These are phyloP conservation scores for Rhizopus arrhizus DNA, from an alignment of 371 early-diverging fungal species.

Conservation along the genomic window DNA sequence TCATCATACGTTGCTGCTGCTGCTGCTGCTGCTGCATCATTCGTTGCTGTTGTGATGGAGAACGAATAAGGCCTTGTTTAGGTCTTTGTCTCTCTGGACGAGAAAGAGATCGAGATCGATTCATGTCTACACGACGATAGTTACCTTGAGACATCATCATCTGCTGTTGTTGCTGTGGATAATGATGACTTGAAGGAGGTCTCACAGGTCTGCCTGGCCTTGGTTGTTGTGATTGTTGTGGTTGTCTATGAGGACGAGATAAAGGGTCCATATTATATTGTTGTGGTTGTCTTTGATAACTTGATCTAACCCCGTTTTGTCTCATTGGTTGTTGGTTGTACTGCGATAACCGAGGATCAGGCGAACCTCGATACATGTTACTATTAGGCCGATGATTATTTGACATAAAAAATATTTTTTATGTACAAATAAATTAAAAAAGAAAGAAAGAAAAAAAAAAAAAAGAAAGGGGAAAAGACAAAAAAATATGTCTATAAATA, in stretches of 20 bases:
- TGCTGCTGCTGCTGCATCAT: slow-evolving; percentile 18
- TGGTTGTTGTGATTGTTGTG: slow-evolving; percentile 1
- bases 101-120: slow-evolving; percentile 43
- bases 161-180: slow-evolving; percentile 8
- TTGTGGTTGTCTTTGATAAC: slow-evolving; percentile 8
- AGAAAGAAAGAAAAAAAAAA: slow-evolving; percentile 14
- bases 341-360: slow-evolving; percentile 28
- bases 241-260: slow-evolving; percentile 13
- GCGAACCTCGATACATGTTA: slow-evolving; percentile 13
- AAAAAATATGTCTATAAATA: slow-evolving; percentile 11
- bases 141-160: slow-evolving; percentile 10
- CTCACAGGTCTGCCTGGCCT: slow-evolving; percentile 11
- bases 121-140: slow-evolving; percentile 34
- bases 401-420: slow-evolving; percentile 16
- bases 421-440: slow-evolving; percentile 13
- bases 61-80: slow-evolving; percentile 45
- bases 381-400: slow-evolving; percentile 24
- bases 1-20: slow-evolving; percentile 2
- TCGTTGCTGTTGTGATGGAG: slow-evolving; percentile 43
- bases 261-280: slow-evolving; percentile 23
- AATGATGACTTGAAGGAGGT: slow-evolving; percentile 7
- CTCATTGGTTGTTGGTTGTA: slow-evolving; percentile 13
- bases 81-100: slow-evolving; percentile 54
- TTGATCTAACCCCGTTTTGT: slow-evolving; percentile 2
- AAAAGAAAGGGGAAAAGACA: slow-evolving; percentile 15